Conservation (phyloP, 352 stramenopile species). For the Plasmopara halstedii region DNA sequence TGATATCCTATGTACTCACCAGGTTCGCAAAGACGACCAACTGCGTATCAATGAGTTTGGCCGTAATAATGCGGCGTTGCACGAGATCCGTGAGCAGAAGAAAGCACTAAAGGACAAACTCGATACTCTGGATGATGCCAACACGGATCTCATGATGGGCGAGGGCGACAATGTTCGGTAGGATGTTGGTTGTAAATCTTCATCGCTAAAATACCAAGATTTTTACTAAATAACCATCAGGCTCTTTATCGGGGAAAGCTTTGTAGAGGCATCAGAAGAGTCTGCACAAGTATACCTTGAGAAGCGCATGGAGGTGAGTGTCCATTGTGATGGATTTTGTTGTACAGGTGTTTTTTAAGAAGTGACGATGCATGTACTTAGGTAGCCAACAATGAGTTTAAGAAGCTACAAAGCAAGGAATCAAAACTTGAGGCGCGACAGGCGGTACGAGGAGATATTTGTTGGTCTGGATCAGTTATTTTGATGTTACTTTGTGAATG, state of each 20-base stretch:
- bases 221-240: too few relatives aligned
- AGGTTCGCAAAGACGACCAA: slow-evolving; percentile 96
- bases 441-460: slow-evolving; percentile 32
- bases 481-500: slow-evolving; percentile 2
- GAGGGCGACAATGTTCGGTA: slow-evolving; percentile 79
- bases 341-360: background rate
- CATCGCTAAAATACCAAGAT: too few relatives aligned
- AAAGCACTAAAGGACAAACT: slow-evolving; percentile 91
- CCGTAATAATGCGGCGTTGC: slow-evolving; percentile 90
- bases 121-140: slow-evolving; percentile 95
- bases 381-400: slow-evolving; percentile 68
- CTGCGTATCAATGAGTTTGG: slow-evolving; percentile 98
- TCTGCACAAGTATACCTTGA: slow-evolving; percentile 92
- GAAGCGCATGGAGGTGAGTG: slow-evolving; percentile 72
- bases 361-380: slow-evolving; percentile 4
- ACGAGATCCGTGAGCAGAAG: slow-evolving; percentile 89
- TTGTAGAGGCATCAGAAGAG: slow-evolving; percentile 92
- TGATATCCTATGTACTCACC: background rate
- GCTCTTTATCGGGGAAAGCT: slow-evolving; percentile 93
- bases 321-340: background rate
- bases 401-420: slow-evolving; percentile 83
- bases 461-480: background rate
- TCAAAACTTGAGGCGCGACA: slow-evolving; percentile 85
- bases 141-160: slow-evolving; percentile 97
- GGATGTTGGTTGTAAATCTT: slow-evolving; percentile 3